These are phyloP conservation scores for Trichoderma sp. DNA, from an alignment of 2,329 filamentous ascomycete species.

Conservation along the genomic window DNA sequence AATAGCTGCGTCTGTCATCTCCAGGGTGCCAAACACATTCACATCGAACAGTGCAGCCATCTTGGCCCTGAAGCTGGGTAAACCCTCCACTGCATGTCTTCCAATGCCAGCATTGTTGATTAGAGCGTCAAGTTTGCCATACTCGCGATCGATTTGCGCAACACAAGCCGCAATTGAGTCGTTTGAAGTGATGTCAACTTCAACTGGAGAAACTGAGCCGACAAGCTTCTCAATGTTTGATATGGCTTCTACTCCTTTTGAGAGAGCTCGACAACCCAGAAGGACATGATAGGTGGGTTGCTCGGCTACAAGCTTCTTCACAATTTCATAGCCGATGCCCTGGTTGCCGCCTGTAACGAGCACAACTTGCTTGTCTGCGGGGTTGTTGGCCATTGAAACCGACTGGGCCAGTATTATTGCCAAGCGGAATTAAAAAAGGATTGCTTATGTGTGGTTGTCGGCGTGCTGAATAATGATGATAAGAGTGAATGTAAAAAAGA, in stretches of 20 bases:
- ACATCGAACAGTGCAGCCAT: background rate
- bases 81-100: background rate
- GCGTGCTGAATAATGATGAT: background rate
- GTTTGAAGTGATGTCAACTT: constrained; percentile 8
- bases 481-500: background rate
- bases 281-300: constrained; percentile 3
- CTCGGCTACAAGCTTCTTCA: constrained; percentile 4
- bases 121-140: constrained; percentile 6
- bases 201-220: background rate
- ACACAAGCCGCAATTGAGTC: constrained; percentile 7
- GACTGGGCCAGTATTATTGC: background rate
- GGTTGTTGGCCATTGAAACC: background rate
- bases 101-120: constrained; percentile 15
- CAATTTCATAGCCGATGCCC: constrained; percentile 9
- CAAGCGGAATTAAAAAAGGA: background rate
- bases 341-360: constrained; percentile 7
- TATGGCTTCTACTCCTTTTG: background rate
- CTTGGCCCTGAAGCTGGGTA: background rate
- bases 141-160: background rate
- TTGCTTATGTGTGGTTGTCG: too few species aligned
- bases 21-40: constrained; percentile 8
- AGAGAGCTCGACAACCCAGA: background rate
- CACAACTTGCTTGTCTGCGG: constrained; percentile 2
- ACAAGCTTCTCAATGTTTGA: background rate
- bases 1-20: background rate